Conservation (phyloP, 2,329 filamentous ascomycete genomes). For the Byssoonygena ceratinophila region DNA sequence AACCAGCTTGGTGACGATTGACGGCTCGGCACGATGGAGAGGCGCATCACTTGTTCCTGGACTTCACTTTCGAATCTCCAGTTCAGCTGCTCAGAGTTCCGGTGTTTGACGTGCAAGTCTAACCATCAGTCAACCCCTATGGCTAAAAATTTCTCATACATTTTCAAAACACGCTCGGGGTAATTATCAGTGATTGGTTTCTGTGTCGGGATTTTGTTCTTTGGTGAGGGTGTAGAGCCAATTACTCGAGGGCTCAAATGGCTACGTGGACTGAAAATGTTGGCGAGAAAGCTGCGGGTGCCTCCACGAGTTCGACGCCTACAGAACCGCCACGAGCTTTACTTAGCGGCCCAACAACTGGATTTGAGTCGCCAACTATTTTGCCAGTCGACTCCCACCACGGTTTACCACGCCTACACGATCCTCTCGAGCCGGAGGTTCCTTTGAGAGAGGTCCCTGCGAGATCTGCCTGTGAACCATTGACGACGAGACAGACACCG, state of each 20-base stretch:
- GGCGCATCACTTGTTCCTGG: neutral
- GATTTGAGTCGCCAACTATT: neutral
- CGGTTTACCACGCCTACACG: neutral
- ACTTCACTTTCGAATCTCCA: neutral
- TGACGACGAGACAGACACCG: neutral
- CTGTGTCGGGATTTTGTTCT: neutral
- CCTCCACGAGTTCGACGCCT: neutral
- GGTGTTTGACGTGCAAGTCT: neutral
- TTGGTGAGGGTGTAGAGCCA: neutral
- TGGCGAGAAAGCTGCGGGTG: slow-evolving; percentile 8
- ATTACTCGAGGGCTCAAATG: slow-evolving; percentile 4
- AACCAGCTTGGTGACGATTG: too few species aligned
- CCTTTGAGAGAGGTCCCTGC: neutral
- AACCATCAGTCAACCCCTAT: neutral
- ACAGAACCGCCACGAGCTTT: slow-evolving; percentile 10
- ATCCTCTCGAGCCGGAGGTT: neutral
- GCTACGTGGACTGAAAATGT: slow-evolving; percentile 15
- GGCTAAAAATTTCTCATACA: neutral
- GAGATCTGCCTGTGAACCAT: neutral
- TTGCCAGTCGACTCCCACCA: neutral
- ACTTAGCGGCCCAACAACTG: slow-evolving; percentile 6
- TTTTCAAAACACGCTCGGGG: neutral
- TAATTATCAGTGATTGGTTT: neutral
- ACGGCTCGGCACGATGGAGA: neutral
- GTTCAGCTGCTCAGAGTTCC: neutral